Percentiles rank a stretch among this genome's conserved stretches.
These are phyloP conservation scores for Xylaria curta DNA, from an alignment of 495 filamentous ascomycete genomes.

Conservation along the genomic window DNA sequence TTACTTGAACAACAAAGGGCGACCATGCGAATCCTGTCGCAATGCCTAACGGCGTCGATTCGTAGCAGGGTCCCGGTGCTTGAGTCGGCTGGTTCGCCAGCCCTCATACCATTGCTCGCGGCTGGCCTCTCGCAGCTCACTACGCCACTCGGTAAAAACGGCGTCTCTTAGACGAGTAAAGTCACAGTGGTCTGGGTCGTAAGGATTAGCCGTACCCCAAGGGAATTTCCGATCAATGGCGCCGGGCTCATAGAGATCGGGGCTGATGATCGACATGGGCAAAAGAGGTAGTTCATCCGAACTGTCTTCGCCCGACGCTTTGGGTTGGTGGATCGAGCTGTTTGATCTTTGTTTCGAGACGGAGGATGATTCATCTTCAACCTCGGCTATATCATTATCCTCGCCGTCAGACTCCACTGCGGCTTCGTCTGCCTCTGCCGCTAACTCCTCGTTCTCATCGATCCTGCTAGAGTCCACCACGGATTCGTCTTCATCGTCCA, in stretches of 20 bases:
- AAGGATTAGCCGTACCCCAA: constrained; percentile 96
- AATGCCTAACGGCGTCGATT: constrained; percentile 41
- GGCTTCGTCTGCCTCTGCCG: constrained; percentile 46
- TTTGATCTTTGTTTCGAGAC: constrained; percentile 53
- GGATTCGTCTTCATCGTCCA: constrained; percentile 75
- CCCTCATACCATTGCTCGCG: constrained; percentile 95
- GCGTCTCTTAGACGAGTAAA: constrained; percentile 89
- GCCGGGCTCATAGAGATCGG: constrained; percentile 83
- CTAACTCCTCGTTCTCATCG: constrained; percentile 65
- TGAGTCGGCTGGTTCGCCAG: constrained; percentile 78
- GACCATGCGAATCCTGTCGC: constrained; percentile 30
- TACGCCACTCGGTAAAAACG: constrained; percentile 92
- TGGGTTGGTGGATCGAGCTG: constrained; percentile 52
- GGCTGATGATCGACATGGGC: constrained; percentile 91
- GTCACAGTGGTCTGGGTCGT: constrained; percentile 90
- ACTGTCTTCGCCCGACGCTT: constrained; percentile 43
- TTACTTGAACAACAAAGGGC: constrained; percentile 27
- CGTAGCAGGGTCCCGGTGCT: constrained; percentile 45
- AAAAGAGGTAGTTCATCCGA: constrained; percentile 63
- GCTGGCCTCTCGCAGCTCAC: constrained; percentile 89
- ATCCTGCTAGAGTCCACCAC: constrained; percentile 59
- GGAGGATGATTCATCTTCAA: constrained; percentile 38
- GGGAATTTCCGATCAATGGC: constrained; percentile 85
- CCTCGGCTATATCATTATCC: neutral
- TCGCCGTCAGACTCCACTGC: constrained; percentile 32